A percentile compares a stretch with the other conserved stretches of the same genome.
Conservation (phyloP, 768 basidiomycete species). For the Dioszegia hungarica region DNA sequence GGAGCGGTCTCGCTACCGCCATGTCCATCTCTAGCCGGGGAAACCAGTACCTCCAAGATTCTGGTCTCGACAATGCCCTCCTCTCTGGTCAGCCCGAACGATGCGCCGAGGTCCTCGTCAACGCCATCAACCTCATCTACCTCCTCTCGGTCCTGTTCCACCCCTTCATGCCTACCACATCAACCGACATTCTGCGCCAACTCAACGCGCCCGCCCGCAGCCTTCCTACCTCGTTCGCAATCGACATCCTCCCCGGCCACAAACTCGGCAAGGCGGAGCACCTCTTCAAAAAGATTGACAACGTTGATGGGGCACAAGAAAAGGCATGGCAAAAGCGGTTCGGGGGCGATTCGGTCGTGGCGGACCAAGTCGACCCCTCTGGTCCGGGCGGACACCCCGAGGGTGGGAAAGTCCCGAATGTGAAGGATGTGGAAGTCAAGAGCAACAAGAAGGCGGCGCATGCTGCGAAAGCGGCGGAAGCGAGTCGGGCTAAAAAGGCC, state of each 20-base stretch:
- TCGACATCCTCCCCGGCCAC: constrained; percentile 84
- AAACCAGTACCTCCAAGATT: constrained; percentile 90
- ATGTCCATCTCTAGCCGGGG: constrained; percentile 86
- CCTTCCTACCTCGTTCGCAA: constrained; percentile 65
- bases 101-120: constrained; percentile 82
- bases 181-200: constrained; percentile 72
- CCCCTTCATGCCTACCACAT: constrained; percentile 94
- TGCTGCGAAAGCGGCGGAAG: constrained; percentile 51
- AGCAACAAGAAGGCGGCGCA: constrained; percentile 41
- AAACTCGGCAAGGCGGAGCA: constrained; percentile 77
- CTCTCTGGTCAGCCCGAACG: constrained; percentile 73
- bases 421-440: constrained; percentile 17
- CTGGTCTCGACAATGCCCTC: constrained; percentile 83
- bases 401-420: constrained; percentile 51
- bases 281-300: constrained; percentile 90
- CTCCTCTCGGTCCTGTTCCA: constrained; percentile 75
- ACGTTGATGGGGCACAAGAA: constrained; percentile 53
- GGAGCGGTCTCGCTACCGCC: constrained; percentile 76
- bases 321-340: constrained; percentile 76
- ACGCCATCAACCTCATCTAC: constrained; percentile 90
- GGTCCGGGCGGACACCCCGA: constrained; percentile 50
- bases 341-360: constrained; percentile 56
- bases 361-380: constrained; percentile 30
- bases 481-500: constrained; percentile 52
- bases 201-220: constrained; percentile 81